phyloP scores from a whole-genome alignment of 2,329 filamentous ascomycete genomes.

The Rosellinia necatrix region DNA sequence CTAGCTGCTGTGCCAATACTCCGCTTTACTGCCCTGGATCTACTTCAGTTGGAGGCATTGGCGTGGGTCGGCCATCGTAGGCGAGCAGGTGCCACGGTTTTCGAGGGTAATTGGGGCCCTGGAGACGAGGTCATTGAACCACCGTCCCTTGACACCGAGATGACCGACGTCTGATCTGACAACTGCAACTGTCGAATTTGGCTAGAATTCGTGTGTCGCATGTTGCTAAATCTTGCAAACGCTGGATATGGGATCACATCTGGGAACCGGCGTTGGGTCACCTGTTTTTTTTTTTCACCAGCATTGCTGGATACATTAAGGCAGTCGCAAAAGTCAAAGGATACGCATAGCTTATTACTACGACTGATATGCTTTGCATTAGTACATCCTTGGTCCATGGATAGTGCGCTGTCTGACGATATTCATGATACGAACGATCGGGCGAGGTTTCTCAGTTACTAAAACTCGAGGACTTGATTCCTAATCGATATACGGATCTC shows the following conservation, averaged over 20 bases:
- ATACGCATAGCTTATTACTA: conserved; percentile 23
- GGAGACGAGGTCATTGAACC: conserved; percentile 54
- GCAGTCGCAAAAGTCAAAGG: conserved; percentile 18
- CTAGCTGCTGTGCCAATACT: conserved; percentile 74
- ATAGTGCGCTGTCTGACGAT: conserved; percentile 24
- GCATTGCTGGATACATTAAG: conserved; percentile 40
- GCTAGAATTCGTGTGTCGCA: conserved; percentile 30
- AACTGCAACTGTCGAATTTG: conserved; percentile 26
- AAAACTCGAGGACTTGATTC: conserved; percentile 19
- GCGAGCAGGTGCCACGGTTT: conserved; percentile 89
- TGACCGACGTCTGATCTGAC: conserved; percentile 58
- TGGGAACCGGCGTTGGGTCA: conserved; percentile 36
- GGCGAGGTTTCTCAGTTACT: conserved; percentile 15
- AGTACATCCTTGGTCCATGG: conserved; percentile 31
- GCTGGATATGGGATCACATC: conserved; percentile 39
- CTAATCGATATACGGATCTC: conserved; percentile 19
- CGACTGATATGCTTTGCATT: conserved; percentile 23
- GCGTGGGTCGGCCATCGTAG: conserved; percentile 79
- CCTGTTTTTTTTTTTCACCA: conserved; percentile 36
- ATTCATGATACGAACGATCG: conserved; percentile 22
- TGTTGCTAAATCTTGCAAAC: conserved; percentile 39
- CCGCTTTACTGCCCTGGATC: conserved; percentile 74
- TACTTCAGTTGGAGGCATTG: conserved; percentile 75
- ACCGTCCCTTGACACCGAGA: conserved; percentile 56
- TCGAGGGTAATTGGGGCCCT: conserved; percentile 94